A percentile compares a stretch with the other conserved stretches of the same genome.
These are phyloP conservation scores for Protea cynaroides DNA, from an alignment of 164 flowering plant genomes.

Conservation along the genomic window DNA sequence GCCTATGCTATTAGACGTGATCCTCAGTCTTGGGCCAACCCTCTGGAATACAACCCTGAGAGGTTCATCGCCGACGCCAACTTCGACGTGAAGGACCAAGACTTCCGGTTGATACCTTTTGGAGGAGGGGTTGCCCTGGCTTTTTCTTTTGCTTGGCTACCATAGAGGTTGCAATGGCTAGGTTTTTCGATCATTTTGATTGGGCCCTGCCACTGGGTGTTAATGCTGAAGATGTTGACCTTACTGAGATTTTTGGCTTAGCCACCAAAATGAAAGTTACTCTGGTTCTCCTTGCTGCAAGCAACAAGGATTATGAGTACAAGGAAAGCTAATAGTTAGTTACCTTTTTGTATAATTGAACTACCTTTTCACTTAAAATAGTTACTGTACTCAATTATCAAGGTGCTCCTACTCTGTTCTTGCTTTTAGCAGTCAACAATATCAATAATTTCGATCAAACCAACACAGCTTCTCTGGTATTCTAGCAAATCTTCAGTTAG, in stretches of 20 bases:
- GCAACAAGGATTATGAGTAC: conserved; percentile 11
- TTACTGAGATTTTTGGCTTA: conserved; percentile 41
- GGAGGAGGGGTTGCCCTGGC: conserved; percentile 63
- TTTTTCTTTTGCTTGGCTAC: conserved; percentile 39
- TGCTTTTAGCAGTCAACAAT: too few relatives aligned
- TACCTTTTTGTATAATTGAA: too few relatives aligned
- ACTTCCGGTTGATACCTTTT: conserved; percentile 38
- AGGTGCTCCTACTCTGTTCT: too few relatives aligned
- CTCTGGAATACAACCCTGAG: conserved; percentile 36
- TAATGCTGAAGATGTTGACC: conserved; percentile 28
- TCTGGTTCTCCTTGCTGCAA: conserved; percentile 37
- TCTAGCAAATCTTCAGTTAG: too few relatives aligned
- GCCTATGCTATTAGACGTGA: conserved; percentile 42
- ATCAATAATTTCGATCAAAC: too few relatives aligned
- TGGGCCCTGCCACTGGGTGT: conserved; percentile 46
- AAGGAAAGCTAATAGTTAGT: neutral
- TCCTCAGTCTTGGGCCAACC: conserved; percentile 31
- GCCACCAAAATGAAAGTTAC: conserved; percentile 40
- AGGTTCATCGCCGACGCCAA: conserved; percentile 20
- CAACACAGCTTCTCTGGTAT: too few relatives aligned
- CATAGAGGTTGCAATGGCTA: conserved; percentile 35
- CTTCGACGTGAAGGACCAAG: conserved; percentile 33
- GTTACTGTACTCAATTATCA: too few relatives aligned
- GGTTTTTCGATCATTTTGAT: conserved; percentile 41
- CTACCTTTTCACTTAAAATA: too few relatives aligned